These are phyloP conservation scores for Saxophila tyrrhenica DNA, from an alignment of 495 filamentous ascomycete genomes.

Conservation along the genomic window DNA sequence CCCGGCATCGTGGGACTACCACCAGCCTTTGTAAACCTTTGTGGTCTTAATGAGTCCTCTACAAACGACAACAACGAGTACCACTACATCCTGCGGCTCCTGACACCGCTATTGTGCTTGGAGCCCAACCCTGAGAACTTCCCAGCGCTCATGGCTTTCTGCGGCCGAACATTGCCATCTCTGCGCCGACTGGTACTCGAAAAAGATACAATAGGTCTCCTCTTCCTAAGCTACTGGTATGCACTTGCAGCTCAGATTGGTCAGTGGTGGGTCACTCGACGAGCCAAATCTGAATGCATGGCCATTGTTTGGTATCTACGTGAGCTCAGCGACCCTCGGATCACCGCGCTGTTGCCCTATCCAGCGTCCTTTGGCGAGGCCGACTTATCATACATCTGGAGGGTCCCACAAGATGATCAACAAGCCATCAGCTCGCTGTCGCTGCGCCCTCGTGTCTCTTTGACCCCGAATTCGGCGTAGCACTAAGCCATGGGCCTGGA, in stretches of 20 bases:
- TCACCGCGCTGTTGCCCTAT: not conserved
- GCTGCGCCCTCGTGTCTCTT: not conserved
- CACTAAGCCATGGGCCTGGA: conserved; percentile 21
- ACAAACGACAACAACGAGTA: conserved; percentile 1
- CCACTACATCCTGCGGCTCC: not conserved
- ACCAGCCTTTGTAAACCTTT: conserved; percentile 2
- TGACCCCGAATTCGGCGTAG: not conserved
- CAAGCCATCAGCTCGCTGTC: too few relatives aligned
- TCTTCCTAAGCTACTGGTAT: conserved; percentile 6
- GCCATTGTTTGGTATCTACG: conserved; percentile 3
- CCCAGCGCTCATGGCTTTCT: conserved; percentile 1
- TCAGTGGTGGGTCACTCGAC: conserved; percentile 5
- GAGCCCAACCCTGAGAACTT: not conserved
- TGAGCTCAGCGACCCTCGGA: not conserved
- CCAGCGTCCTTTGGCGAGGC: conserved; percentile 1
- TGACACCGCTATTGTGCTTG: not conserved
- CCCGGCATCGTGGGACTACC: not conserved
- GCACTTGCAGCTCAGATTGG: not conserved
- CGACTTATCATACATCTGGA: not conserved
- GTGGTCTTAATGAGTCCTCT: not conserved
- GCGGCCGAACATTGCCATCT: not conserved
- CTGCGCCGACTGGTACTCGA: not conserved
- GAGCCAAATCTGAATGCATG: not conserved
- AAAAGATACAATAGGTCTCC: conserved; percentile 1
- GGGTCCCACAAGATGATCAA: too few relatives aligned